Base-by-base conservation (phyloP, 2,329 filamentous ascomycete genomes). In the Colletotrichum sp. region DNA sequence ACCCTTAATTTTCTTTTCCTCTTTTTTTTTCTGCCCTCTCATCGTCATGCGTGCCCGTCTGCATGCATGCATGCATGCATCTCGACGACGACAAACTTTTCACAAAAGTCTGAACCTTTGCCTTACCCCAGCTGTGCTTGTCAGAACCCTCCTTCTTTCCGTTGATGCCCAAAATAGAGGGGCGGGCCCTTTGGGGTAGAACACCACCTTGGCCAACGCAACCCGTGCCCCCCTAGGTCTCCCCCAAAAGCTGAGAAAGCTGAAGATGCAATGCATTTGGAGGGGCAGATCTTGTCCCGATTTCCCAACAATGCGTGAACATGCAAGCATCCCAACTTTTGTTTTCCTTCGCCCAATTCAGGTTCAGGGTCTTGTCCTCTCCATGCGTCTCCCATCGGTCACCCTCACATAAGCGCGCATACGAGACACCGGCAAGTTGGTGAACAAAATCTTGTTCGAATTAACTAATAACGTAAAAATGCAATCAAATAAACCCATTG, bases 401-500 rank as follows among this genome's bases (percentile, higher is more conserved):
- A 64, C 18, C 13, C 34, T 62, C 34, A 60, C 69, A 39, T 26
- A 60, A 60, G 21, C 24, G 28, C 12, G 64, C 24, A 57, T 62
- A 24, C 24, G 13, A 12, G 10, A 28, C 52, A 49, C 55, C 55
- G 55, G 16, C 28, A 16, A 52, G 12, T 72, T 34, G 57, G 30
- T 74, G 70, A 72, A 70, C 71, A 77, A 78, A 79, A 70, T 78
- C 76, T 79, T 82, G 80, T 83, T 86, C 80, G 80, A 71, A 86
- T 87, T 86, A 87, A 85, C 84, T 87, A 86, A 82, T 86, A 86
- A 81, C 84, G 81, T 83, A 83, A 76, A 76, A 76, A 76, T 76
- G 73, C 73, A 76, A 68, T 57, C 49, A 82, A 84, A 83, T n/a
- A 44, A 83, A 85, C 81, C 78, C 80, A 83, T 81, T 83, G 81